Conservation (phyloP, 495 filamentous ascomycete species). For the Parachaetomium inaequale region DNA sequence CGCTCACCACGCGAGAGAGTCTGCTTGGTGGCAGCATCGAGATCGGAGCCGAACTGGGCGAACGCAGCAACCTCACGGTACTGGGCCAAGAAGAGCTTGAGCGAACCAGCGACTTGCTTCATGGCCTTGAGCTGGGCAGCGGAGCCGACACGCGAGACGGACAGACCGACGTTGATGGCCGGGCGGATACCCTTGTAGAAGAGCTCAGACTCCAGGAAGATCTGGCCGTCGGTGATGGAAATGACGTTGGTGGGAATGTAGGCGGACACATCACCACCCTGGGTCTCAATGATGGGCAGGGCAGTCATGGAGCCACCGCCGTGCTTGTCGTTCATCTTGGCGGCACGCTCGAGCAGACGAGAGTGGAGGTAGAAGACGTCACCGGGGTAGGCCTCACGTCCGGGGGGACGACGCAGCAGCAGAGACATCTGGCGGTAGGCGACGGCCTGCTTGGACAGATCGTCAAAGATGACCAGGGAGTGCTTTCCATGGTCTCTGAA, state of each 20-base stretch:
- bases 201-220: slow-evolving; percentile 98
- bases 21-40: slow-evolving; percentile 98
- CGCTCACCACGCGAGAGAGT: slow-evolving; percentile 98
- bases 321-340: slow-evolving; percentile 97
- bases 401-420: slow-evolving; percentile 95
- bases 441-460: slow-evolving; percentile 98
- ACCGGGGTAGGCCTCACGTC: slow-evolving; percentile 99
- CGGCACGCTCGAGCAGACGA: slow-evolving; percentile 97
- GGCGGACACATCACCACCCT: slow-evolving; percentile 99
- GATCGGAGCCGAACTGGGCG: slow-evolving; percentile 99
- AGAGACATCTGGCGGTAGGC: slow-evolving; percentile 99
- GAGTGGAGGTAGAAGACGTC: slow-evolving; percentile 99
- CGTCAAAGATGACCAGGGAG: slow-evolving; percentile 90
- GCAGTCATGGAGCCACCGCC: slow-evolving; percentile 97
- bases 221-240: slow-evolving; percentile 99
- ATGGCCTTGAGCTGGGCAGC: slow-evolving; percentile 99
- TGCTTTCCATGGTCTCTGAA: slow-evolving; percentile 94
- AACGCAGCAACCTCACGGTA: slow-evolving; percentile 99
- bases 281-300: slow-evolving; percentile 97
- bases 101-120: slow-evolving; percentile 99
- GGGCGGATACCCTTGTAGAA: slow-evolving; percentile 99
- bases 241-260: slow-evolving; percentile 99
- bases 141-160: slow-evolving; percentile 98
- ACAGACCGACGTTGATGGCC: slow-evolving; percentile 99
- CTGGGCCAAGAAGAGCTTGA: slow-evolving; percentile 99